Evolutionary conservation across 805 yeast genomes (phyloP), one percentile per base, ranked within the genome.

Genomic region (Diddensiella santjacobensis): DNA sequence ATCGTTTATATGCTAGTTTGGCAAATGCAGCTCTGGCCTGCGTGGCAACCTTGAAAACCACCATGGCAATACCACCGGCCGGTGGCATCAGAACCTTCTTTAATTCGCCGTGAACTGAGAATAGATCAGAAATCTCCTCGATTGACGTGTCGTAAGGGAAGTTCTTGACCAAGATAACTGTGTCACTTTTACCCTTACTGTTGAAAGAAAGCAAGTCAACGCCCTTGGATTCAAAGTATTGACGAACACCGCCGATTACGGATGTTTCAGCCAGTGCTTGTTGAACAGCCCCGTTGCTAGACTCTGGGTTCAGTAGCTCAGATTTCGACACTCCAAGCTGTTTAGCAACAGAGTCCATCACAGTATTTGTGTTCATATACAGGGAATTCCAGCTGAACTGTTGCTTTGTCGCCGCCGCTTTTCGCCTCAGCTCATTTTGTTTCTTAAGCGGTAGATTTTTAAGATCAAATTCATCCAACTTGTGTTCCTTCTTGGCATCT

Each of bases 191-290:
- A 60, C 84, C 90, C 51, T 75, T 74, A 52, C 74, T 72, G 42
- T 69, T 70, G 62, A 93, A 91, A 30, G 80, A 75, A 2, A 83
- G 73, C 51, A 93, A 70, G 70, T 91, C 96, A 38, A 93, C 87
- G 30, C 96, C 95, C 62, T 83, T 83, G 20, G 72, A 67, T 64
- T 88, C 96, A 66, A 93, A 93, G 67, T 81, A 93, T 57, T 80
- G 79, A 61, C 96, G 79, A 10, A 93, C 96, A 65, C 84, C 93
- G 40, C 90, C 93, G 60, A 93, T 83, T 15, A 90, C 96, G 61
- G 89, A 93, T 2, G 97, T 95, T 70, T 93, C 99, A 0, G 99
- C 98, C 54, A 93, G 75, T 0, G 99, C 98, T 67, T 90, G 98
- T 63, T 90, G 87, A 11, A 93, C 98, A 1, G 96, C 97, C 45